Evolutionary conservation across 139 green algal genomes (phyloP), one percentile per base, ranked within the genome.

Genomic region (Picochlorum costavermella): DNA sequence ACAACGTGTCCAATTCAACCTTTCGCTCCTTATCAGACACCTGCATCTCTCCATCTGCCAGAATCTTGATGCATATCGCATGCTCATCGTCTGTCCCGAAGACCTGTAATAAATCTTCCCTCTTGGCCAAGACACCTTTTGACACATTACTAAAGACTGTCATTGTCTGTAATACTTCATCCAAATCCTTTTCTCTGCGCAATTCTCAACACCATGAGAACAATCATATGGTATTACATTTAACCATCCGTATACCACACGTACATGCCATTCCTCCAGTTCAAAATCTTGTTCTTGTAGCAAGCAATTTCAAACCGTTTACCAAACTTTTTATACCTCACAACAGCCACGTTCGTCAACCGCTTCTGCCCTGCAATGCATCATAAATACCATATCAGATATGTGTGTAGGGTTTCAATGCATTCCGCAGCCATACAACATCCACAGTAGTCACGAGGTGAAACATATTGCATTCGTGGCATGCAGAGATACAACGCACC

Each of bases 221-320:
- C 11, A 49, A 12, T 1, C 1, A 23, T 31, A 49, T n/a, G 44
- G 12, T 31, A 10, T 49, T 49, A 12, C 43, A 49, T 49, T 36
- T 20, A 17, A 10, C 12, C 12, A 17, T 49, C 12, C 25, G 6
- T 28, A 46, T 57, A 12, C 37, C 20, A 51, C 3, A 62, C 87
- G 86, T 63, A 95, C 88, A 93, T 82, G 51, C 86, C 87, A 49
- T 75, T 84, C 12, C 89, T 65, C 89, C 89, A 96, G 67, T 96
- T 90, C 16, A 83, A 40, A 8, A 97, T 87, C 63, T 97, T 98
- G 83, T 99, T 99, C 63, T 96, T 95, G 83, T 98, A 99, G 75
- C 92, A 98, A 0, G 94, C 94, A 10, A 98, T 85, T 72, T 99
- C 94, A 72, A 98, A 99, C 2, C 90, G 79, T 63, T 87, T 85